A percentile compares a stretch with the other conserved stretches of the same genome.
Conservation (phyloP, 1,139 yeast genomes). For the Hansenula anomala region DNA sequence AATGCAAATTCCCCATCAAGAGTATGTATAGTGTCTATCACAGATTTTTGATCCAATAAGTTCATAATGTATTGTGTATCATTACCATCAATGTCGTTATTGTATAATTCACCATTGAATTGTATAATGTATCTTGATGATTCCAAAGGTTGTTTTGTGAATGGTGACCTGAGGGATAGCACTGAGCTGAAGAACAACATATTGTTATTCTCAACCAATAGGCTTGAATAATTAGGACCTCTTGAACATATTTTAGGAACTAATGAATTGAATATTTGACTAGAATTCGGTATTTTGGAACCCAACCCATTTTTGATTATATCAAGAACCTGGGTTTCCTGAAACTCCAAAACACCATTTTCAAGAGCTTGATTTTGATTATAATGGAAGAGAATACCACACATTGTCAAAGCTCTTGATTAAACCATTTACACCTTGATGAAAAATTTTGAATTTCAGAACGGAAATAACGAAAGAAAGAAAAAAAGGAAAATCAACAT, state of each 20-base stretch:
- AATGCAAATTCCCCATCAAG: slow-evolving; percentile 84
- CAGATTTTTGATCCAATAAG: slow-evolving; percentile 25
- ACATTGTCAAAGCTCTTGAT: too few relatives aligned
- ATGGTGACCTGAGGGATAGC: slow-evolving; percentile 72
- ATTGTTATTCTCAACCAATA: slow-evolving; percentile 6
- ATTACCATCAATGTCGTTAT: slow-evolving; percentile 43
- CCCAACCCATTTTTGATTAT: too few relatives aligned
- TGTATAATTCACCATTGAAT: slow-evolving; percentile 88
- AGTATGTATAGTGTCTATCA: slow-evolving; percentile 29
- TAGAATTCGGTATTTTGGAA: neutral
- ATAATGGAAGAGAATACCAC: slow-evolving; percentile 37
- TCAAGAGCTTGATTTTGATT: slow-evolving; percentile 1
- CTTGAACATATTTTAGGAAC: slow-evolving; percentile 42
- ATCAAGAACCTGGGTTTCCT: neutral
- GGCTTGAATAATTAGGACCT: slow-evolving; percentile 48
- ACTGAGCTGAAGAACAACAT: slow-evolving; percentile 56
- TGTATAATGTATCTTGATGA: slow-evolving; percentile 44
- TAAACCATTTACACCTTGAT: too few relatives aligned
- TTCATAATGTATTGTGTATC: slow-evolving; percentile 44
- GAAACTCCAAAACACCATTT: slow-evolving; percentile 13
- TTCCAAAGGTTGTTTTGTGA: slow-evolving; percentile 62
- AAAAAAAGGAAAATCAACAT: too few relatives aligned
- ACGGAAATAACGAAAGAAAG: too few relatives aligned
- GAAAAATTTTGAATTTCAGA: too few relatives aligned
- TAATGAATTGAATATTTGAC: slow-evolving; percentile 24